Evolutionary conservation across 2,329 filamentous ascomycete species (phyloP), one percentile per base, ranked within the genome.

Genomic region (Colletotrichum acutatum): DNA sequence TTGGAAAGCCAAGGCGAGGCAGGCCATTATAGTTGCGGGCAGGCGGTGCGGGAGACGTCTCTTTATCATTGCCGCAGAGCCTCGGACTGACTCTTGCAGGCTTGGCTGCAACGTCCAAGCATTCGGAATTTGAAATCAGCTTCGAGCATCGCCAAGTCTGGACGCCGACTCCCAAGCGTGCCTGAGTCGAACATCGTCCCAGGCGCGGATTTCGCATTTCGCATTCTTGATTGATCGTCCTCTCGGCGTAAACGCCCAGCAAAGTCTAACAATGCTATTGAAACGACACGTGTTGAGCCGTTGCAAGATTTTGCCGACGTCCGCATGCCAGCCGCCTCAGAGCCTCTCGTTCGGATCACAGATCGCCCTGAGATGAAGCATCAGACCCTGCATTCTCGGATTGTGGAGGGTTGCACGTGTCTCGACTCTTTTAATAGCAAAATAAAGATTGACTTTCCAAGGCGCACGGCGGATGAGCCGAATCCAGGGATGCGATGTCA

Each of bases 211-310:
- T 16, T n/a, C 42, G 19, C 11, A 34, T 37, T 53, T 58, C 5
- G 14, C 11, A n/a, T 52, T 66, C 37, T 16, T 62, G 58, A 63
- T 53, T 63, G 65, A 72, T 69, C 69, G 37, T n/a, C 65, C 42
- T 16, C 22, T 32, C 26, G 53, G 26, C 26, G 53, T 4, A 49
- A 66, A 66, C 63, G 34, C 34, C 34, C 34, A 30, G 37, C 7
- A 49, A 66, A 58, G 14, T 24, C 52, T 24, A 59, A 12, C 16
- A 11, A n/a, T 19, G 11, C 16, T 32, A 49, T 66, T 49, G 63
- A 58, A 49, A 59, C 63, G 53, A 59, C 11, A 32, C 7, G 53
- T 57, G 53, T 26, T 14, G 53, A 34, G 19, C 8, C 12, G 53
- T 66, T 16, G 53, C 34, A 54, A 34, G 46, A 64, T 54, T 37